Percentiles rank a stretch among this genome's conserved stretches.
Conservation (phyloP, 2,329 filamentous ascomycete species). For the Paecilomyces niveus region DNA sequence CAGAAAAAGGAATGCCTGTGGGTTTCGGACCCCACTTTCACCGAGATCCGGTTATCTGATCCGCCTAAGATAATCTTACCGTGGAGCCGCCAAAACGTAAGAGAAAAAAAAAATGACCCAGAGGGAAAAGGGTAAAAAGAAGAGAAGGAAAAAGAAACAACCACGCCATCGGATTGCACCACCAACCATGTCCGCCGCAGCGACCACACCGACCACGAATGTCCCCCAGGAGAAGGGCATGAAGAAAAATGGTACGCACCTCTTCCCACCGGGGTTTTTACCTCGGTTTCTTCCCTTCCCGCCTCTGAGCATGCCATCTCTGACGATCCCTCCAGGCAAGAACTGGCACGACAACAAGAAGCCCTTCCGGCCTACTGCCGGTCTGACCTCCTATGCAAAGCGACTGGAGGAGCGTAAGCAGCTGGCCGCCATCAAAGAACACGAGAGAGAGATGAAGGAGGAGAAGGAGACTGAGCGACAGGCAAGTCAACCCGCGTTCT, state of each 20-base stretch:
- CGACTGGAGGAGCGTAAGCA: constrained; percentile 64
- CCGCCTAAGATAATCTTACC: constrained; percentile 30
- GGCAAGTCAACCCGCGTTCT: constrained; percentile 41
- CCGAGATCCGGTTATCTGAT: constrained; percentile 40
- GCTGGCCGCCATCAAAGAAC: constrained; percentile 73
- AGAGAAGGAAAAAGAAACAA: background rate
- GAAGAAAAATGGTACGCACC: constrained; percentile 69
- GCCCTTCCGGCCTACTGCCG: constrained; percentile 74
- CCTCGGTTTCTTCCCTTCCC: background rate
- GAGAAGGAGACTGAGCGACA: constrained; percentile 87
- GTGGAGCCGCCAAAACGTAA: background rate
- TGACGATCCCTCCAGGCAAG: constrained; percentile 58
- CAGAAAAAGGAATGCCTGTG: background rate
- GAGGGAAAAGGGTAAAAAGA: background rate
- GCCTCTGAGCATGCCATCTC: background rate
- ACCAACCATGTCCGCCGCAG: background rate
- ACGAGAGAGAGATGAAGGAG: constrained; percentile 91
- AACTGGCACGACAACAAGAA: constrained; percentile 84
- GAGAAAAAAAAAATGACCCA: background rate
- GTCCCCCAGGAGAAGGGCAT: constrained; percentile 48
- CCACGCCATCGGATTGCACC: background rate
- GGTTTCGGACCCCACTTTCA: constrained; percentile 10
- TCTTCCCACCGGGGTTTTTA: background rate
- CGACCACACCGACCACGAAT: background rate
- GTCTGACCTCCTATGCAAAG: constrained; percentile 71